A percentile compares a stretch with the other conserved stretches of the same genome.
These are phyloP conservation scores for Candida krabiensis DNA, from an alignment of 805 yeast genomes.

Conservation along the genomic window DNA sequence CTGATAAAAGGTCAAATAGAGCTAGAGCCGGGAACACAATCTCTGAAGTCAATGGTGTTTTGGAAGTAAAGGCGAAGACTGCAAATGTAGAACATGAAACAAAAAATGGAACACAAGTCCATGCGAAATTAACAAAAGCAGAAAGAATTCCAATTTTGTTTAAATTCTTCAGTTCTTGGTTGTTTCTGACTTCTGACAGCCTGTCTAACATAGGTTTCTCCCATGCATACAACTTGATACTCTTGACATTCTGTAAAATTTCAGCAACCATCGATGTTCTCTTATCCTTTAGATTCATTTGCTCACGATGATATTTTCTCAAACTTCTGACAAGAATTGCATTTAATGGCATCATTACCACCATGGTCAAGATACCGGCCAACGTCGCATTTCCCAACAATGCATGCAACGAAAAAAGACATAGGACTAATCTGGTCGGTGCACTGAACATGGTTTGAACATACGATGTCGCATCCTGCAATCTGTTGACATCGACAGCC, in stretches of 20 bases:
- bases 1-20: constrained; percentile 55
- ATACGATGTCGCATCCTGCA: constrained; percentile 58
- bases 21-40: constrained; percentile 69
- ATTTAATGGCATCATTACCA: constrained; percentile 59
- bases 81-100: constrained; percentile 64
- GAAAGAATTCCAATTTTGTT: constrained; percentile 48
- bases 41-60: constrained; percentile 60
- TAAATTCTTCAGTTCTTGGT: constrained; percentile 53
- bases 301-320: constrained; percentile 48
- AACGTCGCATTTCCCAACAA: constrained; percentile 59
- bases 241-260: constrained; percentile 57
- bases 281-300: constrained; percentile 62
- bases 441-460: constrained; percentile 57
- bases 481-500: constrained; percentile 70
- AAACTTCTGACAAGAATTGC: constrained; percentile 45
- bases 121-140: constrained; percentile 51
- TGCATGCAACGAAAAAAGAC: constrained; percentile 53
- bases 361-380: constrained; percentile 55
- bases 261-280: constrained; percentile 63
- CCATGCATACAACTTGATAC: constrained; percentile 70
- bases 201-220: constrained; percentile 61
- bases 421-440: constrained; percentile 55
- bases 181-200: constrained; percentile 54
- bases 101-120: constrained; percentile 65
- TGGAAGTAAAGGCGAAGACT: constrained; percentile 45